Evolutionary conservation across 495 filamentous ascomycete species (phyloP).

Genomic region (Podospora comata): DNA sequence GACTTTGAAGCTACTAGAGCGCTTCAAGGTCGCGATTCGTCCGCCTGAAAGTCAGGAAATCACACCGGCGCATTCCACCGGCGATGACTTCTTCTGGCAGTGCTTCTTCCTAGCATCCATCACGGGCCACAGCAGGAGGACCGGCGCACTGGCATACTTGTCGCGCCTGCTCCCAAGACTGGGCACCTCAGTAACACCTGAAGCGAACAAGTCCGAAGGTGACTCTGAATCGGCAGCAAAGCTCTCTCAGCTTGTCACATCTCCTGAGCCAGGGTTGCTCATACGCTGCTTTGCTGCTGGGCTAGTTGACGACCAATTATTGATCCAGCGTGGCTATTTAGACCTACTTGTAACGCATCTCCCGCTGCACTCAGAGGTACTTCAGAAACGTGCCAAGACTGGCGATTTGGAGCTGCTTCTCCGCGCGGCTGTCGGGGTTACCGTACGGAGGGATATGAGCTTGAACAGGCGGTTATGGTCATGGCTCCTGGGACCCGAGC

Average conservation of each 20-base stretch:
- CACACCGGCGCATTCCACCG: conserved; percentile 53
- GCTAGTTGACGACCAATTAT: conserved; percentile 80
- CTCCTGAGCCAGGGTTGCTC: conserved; percentile 89
- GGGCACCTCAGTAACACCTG: conserved; percentile 39
- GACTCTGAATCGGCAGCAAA: conserved; percentile 39
- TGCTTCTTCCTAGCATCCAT: conserved; percentile 93
- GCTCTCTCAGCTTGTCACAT: conserved; percentile 70
- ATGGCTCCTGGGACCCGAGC: conserved; percentile 91
- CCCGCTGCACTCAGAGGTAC: conserved; percentile 78
- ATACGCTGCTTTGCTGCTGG: conserved; percentile 88
- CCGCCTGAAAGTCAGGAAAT: conserved; percentile 44
- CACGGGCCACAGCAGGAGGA: conserved; percentile 76
- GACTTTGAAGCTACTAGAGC: conserved; percentile 73
- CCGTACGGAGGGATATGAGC: conserved; percentile 89
- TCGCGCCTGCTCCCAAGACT: conserved; percentile 74
- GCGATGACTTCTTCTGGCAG: conserved; percentile 95
- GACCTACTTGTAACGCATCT: conserved; percentile 89
- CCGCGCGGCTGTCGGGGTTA: conserved; percentile 77
- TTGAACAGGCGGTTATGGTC: conserved; percentile 90
- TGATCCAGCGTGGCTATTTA: conserved; percentile 90
- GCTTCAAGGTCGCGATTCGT: conserved; percentile 66
- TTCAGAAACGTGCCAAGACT: conserved; percentile 67
- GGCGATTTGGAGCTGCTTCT: conserved; percentile 78
- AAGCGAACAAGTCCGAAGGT: conserved; percentile 19
- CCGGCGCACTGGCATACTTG: conserved; percentile 83